Base-by-base conservation (phyloP, 805 yeast genomes). In the Saccharomycopsis malanga region DNA sequence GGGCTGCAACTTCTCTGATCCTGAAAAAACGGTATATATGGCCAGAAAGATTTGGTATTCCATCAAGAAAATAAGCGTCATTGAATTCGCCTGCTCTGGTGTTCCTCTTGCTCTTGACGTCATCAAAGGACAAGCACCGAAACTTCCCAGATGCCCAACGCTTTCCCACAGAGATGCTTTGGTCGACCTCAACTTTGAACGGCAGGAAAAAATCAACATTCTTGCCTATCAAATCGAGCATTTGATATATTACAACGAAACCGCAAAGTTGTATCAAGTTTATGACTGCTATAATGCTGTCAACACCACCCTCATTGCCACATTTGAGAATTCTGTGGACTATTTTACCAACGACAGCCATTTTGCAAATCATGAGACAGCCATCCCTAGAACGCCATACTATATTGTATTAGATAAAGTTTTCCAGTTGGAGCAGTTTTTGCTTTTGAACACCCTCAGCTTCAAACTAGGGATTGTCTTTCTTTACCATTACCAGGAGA, bases 11-110 rank as follows among this genome's bases (percentile, higher is more conserved):
- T 46, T 22, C 15, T 36, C 15, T 27, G 24, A 39, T 35, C 14
- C 3, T 12, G 44, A 40, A 14, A 35, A 21, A 3, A 21, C 41
- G 14, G 10, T 40, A 9, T 46, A 46, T 35, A 3, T 36, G 1
- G 18, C 37, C 9, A 34, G 49, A 27, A 46, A 36, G 22, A 35
- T 20, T 4, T 40, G 40, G 45, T 36, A 39, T 29, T 22, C 41
- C 9, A 18, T 41, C 6, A 7, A 15, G 21, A 30, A 29, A 6
- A n/a, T 39, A 7, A 29, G 30, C 22, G 10, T 9, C 14, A 15
- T 29, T 7, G 48, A 45, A 21, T 45, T 45, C 17, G 20, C 29
- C 4, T 5, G 37, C 6, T 9, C 20, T 3, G 48, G 48, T 12
- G 7, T 10, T 5, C 44, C 44, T n/a, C 12, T 30, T 20, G 29